Base-by-base conservation (phyloP, 2,329 filamentous ascomycete species). In the Aureobasidium lini region DNA sequence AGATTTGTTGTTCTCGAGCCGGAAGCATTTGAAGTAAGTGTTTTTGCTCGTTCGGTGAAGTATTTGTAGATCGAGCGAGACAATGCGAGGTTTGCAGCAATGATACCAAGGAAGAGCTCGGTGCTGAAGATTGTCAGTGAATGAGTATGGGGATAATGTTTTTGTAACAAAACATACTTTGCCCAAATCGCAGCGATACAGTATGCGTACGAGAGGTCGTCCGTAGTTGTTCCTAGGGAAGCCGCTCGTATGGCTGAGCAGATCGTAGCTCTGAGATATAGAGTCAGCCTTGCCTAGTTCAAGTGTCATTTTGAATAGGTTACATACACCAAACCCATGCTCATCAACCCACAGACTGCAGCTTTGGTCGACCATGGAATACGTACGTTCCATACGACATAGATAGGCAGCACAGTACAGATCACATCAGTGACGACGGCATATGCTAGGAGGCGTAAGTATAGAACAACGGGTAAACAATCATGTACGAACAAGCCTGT, bases 41-140 rank as follows among this genome's bases (percentile, higher is more conserved):
- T 53, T 31, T 10, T 18, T 7, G 37, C 49, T 7, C 37, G 37
- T 8, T 53, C 37, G 49, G 36, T 18, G 36, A 60, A 60, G 50
- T 59, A 53, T 23, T 47, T 50, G 59, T 48, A 54, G 16, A 60
- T 60, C 4, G 61, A 57, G 13, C 59, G 61, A 4, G 57, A 62
- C 4, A 64, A 62, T 13, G 65, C 63, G 18, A 69, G 62, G 43
- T 69, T 69, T 15, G 66, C 64, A n/a, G 67, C 66, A 34, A 67
- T 67, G 34, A 69, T 67, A 13, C 66, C 66, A 18, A 69, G 63
- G 58, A 67, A 64, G n/a, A 66, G 44, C 57, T 69, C 66, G 10
- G 66, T 65, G 47, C 64, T 67, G 37, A 1, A 16, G 6, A 3
- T 2, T n/a, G 9, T 16, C 4, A 28, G 34, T 23, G 6, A 23